Conservation (phyloP, 2,329 filamentous ascomycete species). For the Botrytis aclada region DNA sequence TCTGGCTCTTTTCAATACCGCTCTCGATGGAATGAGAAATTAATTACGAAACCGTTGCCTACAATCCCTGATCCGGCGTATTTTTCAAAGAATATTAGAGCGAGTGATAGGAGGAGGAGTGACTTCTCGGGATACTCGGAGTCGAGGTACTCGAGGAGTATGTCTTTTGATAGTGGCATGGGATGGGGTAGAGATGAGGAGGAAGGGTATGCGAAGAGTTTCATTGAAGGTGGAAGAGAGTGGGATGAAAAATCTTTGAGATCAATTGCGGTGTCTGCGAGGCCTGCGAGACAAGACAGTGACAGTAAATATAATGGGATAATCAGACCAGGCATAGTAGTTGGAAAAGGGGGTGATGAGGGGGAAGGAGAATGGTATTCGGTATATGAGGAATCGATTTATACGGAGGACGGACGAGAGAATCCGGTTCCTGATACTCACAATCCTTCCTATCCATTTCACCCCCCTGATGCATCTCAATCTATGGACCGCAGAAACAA, state of each 20-base stretch:
- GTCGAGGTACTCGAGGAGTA: constrained; percentile 2
- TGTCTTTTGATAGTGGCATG: background rate
- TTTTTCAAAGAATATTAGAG: background rate
- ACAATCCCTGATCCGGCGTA: background rate
- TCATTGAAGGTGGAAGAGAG: background rate
- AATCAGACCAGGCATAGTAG: background rate
- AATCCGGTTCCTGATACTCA: background rate
- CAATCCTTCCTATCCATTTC: background rate
- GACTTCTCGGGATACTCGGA: constrained; percentile 2
- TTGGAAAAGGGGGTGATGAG: background rate
- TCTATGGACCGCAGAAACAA: background rate
- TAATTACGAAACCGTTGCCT: background rate
- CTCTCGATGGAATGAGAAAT: background rate
- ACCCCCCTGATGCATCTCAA: background rate
- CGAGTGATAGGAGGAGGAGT: background rate
- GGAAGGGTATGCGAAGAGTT: background rate
- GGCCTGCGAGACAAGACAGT: background rate
- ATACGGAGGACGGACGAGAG: background rate
- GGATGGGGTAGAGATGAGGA: background rate
- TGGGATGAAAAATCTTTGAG: background rate
- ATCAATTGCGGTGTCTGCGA: background rate
- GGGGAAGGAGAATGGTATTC: background rate
- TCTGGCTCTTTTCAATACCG: background rate
- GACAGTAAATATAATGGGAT: background rate
- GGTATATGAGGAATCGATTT: background rate